These are phyloP conservation scores for Letharia lupina DNA, from an alignment of 495 filamentous ascomycete genomes.

Conservation along the genomic window DNA sequence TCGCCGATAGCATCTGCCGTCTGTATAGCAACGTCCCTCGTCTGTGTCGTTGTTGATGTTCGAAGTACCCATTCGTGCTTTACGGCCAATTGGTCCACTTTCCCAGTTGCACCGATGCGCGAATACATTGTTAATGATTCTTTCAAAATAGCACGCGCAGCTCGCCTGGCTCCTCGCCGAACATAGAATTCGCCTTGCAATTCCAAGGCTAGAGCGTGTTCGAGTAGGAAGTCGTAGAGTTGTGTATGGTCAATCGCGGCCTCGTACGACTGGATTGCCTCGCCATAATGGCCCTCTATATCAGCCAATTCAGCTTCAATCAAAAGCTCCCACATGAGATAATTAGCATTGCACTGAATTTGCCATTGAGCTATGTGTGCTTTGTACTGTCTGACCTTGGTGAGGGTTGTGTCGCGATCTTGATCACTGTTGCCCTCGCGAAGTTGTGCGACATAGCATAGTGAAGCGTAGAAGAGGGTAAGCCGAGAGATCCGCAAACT, in stretches of 20 bases:
- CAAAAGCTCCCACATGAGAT: slow-evolving; percentile 64
- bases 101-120: slow-evolving; percentile 64
- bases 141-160: slow-evolving; percentile 61
- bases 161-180: slow-evolving; percentile 59
- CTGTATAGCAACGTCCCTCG: slow-evolving; percentile 63
- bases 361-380: slow-evolving; percentile 61
- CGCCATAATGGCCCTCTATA: slow-evolving; percentile 51
- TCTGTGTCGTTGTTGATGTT: slow-evolving; percentile 52
- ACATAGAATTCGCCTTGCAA: slow-evolving; percentile 63
- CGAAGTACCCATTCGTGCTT: slow-evolving; percentile 52
- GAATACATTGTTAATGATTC: slow-evolving; percentile 69
- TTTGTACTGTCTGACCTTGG: slow-evolving; percentile 49
- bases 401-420: slow-evolving; percentile 46
- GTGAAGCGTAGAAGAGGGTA: slow-evolving; percentile 59
- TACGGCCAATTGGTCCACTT: slow-evolving; percentile 36
- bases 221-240: slow-evolving; percentile 65
- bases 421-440: slow-evolving; percentile 45
- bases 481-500: slow-evolving; percentile 59
- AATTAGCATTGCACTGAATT: slow-evolving; percentile 65
- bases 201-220: slow-evolving; percentile 74
- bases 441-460: slow-evolving; percentile 55
- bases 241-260: slow-evolving; percentile 71
- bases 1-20: slow-evolving; percentile 48
- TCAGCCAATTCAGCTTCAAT: slow-evolving; percentile 68
- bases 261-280: slow-evolving; percentile 61